Conservation (phyloP, 2,329 filamentous ascomycete genomes). For the Diaporthe sp. region DNA sequence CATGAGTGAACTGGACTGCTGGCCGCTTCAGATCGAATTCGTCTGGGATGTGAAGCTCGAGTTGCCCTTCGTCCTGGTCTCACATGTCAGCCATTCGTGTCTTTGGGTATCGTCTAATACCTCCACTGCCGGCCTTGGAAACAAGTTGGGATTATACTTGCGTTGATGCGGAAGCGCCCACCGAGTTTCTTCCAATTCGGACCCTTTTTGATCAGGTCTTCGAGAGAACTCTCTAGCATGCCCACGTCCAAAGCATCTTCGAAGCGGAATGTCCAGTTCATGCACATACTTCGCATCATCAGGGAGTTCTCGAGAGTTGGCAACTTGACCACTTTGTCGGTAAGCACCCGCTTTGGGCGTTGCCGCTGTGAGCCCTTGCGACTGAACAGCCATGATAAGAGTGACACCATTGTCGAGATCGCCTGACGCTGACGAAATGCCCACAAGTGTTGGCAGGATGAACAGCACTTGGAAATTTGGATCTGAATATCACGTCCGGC, state of each 20-base stretch:
- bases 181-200: conserved; percentile 60
- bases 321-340: conserved; percentile 47
- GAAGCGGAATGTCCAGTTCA: conserved; percentile 55
- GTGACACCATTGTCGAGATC: background rate
- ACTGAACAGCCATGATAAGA: conserved; percentile 22
- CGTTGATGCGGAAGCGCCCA: conserved; percentile 53
- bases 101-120: background rate
- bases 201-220: conserved; percentile 53
- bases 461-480: background rate
- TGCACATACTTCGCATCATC: conserved; percentile 43
- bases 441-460: background rate
- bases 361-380: background rate
- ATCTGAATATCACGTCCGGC: no score
- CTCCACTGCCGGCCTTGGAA: background rate
- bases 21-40: conserved; percentile 49
- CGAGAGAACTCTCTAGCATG: conserved; percentile 52
- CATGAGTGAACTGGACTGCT: conserved; percentile 55
- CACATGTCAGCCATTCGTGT: background rate
- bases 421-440: background rate
- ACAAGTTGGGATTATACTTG: background rate
- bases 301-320: conserved; percentile 49
- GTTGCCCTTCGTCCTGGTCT: conserved; percentile 40
- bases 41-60: conserved; percentile 50
- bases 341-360: conserved; percentile 28
- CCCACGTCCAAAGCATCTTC: conserved; percentile 60